These are phyloP conservation scores for Nicotiana knightiana DNA, from an alignment of 257 asterid genomes.

Conservation along the genomic window DNA sequence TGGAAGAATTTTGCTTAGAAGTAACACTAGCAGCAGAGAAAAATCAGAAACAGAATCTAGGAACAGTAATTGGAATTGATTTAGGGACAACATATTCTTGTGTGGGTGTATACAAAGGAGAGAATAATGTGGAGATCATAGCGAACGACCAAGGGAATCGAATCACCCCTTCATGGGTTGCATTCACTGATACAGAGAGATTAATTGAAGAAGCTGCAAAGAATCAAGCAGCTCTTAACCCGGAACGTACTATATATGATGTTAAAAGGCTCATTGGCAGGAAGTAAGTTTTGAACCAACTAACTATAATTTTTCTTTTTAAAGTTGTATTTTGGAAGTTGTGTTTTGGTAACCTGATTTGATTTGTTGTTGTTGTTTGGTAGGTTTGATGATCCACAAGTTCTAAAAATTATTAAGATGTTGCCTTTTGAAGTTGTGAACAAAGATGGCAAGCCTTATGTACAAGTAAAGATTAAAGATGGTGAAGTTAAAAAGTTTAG, in stretches of 20 bases:
- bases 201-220: slow-evolving; percentile 10
- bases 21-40: slow-evolving; percentile 7
- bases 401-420: slow-evolving; percentile 19
- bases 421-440: slow-evolving; percentile 19
- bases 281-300: background rate
- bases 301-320: background rate
- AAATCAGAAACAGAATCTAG: background rate
- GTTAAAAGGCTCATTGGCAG: slow-evolving; percentile 9
- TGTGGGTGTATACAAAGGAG: slow-evolving; percentile 12
- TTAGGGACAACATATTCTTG: slow-evolving; percentile 16
- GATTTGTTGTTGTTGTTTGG: background rate
- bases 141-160: slow-evolving; percentile 16
- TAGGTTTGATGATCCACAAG: slow-evolving; percentile 29
- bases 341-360: background rate
- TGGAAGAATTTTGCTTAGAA: background rate
- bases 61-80: slow-evolving; percentile 15
- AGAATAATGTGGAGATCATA: slow-evolving; percentile 13
- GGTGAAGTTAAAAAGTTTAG: slow-evolving; percentile 16
- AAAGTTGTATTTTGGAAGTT: background rate
- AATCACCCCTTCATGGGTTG: slow-evolving; percentile 19
- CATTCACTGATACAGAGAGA: slow-evolving; percentile 9
- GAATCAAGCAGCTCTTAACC: slow-evolving; percentile 10
- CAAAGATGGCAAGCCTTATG: slow-evolving; percentile 22
- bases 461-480: slow-evolving; percentile 20
- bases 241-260: slow-evolving; percentile 2